phyloP scores from a whole-genome alignment of 305 asterid genomes.

The Rubia tinctorum region DNA sequence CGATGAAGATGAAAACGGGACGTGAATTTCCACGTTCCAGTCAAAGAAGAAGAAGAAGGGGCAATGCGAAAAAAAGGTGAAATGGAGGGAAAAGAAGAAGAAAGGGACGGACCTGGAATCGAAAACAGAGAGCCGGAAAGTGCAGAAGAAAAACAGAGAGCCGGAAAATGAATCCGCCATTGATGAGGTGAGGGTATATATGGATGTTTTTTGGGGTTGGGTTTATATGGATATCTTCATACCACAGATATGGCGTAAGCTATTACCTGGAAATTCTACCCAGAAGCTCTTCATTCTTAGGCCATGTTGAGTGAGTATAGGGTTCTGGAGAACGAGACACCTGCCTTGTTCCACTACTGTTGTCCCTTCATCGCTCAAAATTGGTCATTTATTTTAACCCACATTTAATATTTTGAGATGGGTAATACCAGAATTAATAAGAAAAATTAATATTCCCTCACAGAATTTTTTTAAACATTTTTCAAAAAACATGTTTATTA shows the following conservation, averaged over 20 bases:
- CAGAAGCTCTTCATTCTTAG: too few relatives aligned
- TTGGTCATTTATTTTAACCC: too few relatives aligned
- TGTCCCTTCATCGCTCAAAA: too few relatives aligned
- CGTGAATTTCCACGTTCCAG: background rate
- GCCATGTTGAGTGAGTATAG: background rate
- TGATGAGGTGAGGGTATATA: background rate
- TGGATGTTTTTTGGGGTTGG: background rate
- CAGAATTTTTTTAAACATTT: too few relatives aligned
- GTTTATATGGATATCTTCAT: background rate
- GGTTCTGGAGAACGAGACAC: too few relatives aligned
- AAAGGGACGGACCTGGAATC: conserved; percentile 11
- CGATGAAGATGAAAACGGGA: background rate
- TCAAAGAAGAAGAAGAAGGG: background rate
- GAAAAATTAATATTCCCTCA: too few relatives aligned
- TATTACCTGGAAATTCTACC: background rate
- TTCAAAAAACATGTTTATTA: too few relatives aligned
- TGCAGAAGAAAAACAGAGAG: background rate
- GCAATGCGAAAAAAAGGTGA: too few relatives aligned
- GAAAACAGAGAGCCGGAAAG: background rate
- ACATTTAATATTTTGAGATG: too few relatives aligned
- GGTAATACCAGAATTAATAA: too few relatives aligned
- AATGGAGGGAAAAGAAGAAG: background rate
- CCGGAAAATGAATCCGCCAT: conserved; percentile 5
- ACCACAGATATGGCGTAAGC: background rate
- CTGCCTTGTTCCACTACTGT: too few relatives aligned